Conservation (phyloP, 1,284 basidiomycete genomes). For the Coriolopsis trogii region DNA sequence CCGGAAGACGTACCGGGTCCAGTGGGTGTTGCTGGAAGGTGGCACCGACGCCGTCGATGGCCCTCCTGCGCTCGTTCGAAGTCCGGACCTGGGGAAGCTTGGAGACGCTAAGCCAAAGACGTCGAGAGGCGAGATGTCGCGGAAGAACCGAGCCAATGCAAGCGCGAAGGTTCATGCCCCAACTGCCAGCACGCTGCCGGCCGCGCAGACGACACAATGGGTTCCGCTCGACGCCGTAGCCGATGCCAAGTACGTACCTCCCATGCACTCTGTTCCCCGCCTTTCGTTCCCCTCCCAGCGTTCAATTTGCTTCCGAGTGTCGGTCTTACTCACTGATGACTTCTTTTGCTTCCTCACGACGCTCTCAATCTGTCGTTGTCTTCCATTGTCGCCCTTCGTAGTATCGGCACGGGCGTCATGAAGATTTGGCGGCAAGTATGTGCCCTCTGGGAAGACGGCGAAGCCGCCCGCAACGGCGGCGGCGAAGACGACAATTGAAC, state of each 20-base stretch:
- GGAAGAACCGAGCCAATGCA: not conserved
- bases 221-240: conserved; percentile 54
- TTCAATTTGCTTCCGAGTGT: not conserved
- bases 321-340: conserved; percentile 1
- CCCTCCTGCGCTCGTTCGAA: conserved; percentile 28
- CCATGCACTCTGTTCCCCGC: not conserved
- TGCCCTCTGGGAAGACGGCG: conserved; percentile 31
- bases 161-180: not conserved
- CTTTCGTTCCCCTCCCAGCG: not conserved
- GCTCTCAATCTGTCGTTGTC: conserved; percentile 5
- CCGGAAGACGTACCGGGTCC: conserved; percentile 84
- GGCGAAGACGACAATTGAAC: not conserved
- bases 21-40: conserved; percentile 69
- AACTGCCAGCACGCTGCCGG: not conserved
- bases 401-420: conserved; percentile 41
- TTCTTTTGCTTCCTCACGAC: not conserved
- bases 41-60: conserved; percentile 34
- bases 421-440: conserved; percentile 40
- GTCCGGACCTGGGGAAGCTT: conserved; percentile 7
- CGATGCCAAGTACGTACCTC: conserved; percentile 60
- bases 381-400: conserved; percentile 23
- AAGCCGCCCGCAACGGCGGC: not conserved
- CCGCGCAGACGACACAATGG: conserved; percentile 44
- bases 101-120: conserved; percentile 14
- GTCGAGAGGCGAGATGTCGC: conserved; percentile 6